Conservation (phyloP, 108 stramenopile genomes). For the Skeletonema costatum region DNA sequence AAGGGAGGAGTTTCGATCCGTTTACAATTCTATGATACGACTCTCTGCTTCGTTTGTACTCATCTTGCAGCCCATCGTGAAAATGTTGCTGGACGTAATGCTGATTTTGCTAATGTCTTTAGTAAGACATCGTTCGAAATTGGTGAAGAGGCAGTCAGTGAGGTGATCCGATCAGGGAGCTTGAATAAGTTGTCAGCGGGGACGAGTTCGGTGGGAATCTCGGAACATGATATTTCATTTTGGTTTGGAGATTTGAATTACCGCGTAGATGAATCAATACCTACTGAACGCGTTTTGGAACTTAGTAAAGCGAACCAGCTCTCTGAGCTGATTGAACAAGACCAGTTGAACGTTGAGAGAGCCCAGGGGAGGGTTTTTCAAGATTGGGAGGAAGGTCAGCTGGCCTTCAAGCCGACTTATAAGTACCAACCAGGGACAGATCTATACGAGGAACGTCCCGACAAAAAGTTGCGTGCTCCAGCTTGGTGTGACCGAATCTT, state of each 20-base stretch:
- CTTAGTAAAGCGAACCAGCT: conserved; percentile 61
- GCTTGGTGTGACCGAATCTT: conserved; percentile 99
- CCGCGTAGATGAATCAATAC: conserved; percentile 90
- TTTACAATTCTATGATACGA: conserved; percentile 89
- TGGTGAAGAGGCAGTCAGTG: conserved; percentile 83
- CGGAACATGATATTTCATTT: conserved; percentile 95
- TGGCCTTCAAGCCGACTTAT: conserved; percentile 95
- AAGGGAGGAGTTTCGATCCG: conserved; percentile 96
- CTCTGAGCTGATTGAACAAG: conserved; percentile 79
- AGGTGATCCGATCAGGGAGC: conserved; percentile 78
- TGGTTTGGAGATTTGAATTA: conserved; percentile 99
- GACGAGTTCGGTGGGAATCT: conserved; percentile 58
- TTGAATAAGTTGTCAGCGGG: conserved; percentile 60
- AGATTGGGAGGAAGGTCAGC: conserved; percentile 91
- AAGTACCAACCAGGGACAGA: conserved; percentile 98
- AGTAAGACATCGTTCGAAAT: conserved; percentile 85
- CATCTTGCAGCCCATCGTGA: conserved; percentile 99
- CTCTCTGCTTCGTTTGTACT: conserved; percentile 92
- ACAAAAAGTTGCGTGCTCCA: conserved; percentile 98
- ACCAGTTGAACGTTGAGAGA: conserved; percentile 97
- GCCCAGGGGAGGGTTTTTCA: conserved; percentile 88
- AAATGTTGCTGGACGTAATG: conserved; percentile 95
- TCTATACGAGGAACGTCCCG: conserved; percentile 92
- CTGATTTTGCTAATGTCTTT: conserved; percentile 90
- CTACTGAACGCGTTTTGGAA: conserved; percentile 82